Conservation (phyloP, 2,329 filamentous ascomycete genomes). For the Penicillium fuscoglaucum region DNA sequence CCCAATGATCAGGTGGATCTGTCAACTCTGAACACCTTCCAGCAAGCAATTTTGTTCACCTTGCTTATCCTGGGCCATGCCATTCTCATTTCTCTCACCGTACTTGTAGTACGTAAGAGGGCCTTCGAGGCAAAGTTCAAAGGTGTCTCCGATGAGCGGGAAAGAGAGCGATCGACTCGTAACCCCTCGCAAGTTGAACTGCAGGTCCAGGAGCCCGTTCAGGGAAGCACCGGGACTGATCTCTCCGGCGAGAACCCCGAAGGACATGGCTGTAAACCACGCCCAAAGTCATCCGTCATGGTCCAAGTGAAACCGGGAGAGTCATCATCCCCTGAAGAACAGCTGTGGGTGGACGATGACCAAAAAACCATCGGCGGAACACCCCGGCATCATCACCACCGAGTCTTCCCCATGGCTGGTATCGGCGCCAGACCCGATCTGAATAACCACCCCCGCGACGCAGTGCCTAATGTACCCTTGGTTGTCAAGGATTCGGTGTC, state of each 20-base stretch:
- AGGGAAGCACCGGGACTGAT: neutral
- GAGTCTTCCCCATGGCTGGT: conserved; percentile 38
- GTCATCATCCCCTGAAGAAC: conserved; percentile 11
- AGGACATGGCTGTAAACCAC: neutral
- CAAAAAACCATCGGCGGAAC: conserved; percentile 29
- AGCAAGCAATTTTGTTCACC: conserved; percentile 65
- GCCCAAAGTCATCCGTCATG: conserved; percentile 3
- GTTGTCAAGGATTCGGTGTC: conserved; percentile 21
- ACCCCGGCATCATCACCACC: conserved; percentile 26
- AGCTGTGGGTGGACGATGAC: conserved; percentile 34
- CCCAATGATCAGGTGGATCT: conserved; percentile 46
- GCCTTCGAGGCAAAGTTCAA: conserved; percentile 64
- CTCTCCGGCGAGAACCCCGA: neutral
- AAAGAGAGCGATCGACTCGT: conserved; percentile 15
- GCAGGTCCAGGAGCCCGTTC: neutral
- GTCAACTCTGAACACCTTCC: conserved; percentile 64
- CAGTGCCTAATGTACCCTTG: conserved; percentile 22
- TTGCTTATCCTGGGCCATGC: conserved; percentile 66
- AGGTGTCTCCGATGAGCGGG: conserved; percentile 48
- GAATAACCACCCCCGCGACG: conserved; percentile 36
- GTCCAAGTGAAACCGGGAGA: conserved; percentile 6
- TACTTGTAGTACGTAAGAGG: conserved; percentile 60
- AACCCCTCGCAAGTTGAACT: conserved; percentile 14
- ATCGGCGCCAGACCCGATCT: conserved; percentile 38
- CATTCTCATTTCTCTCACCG: conserved; percentile 66